Evolutionary conservation across 2,329 filamentous ascomycete genomes (phyloP).

Genomic region (Botrytis paeoniae): DNA sequence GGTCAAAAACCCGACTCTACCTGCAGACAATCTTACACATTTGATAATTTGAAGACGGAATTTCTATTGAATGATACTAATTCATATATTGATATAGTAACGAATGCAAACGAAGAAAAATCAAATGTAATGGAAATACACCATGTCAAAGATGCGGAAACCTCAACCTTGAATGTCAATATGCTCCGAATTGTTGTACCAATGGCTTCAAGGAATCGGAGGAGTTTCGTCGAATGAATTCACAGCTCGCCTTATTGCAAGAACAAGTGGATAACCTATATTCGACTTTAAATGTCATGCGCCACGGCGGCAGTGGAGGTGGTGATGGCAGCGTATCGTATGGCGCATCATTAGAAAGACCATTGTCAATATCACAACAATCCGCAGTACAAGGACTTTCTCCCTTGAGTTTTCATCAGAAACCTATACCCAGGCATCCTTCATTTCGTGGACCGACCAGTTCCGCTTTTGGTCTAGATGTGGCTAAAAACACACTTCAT

Average conservation of each 20-base stretch:
- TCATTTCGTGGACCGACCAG: conserved; percentile 84
- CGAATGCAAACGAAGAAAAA: conserved; percentile 72
- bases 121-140: conserved; percentile 70
- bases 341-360: conserved; percentile 29
- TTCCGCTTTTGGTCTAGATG: conserved; percentile 77
- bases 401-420: conserved; percentile 26
- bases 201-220: conserved; percentile 90
- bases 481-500: conserved; percentile 81
- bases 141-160: conserved; percentile 67
- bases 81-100: conserved; percentile 45
- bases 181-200: conserved; percentile 63
- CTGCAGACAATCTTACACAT: neutral
- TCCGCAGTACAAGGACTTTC: conserved; percentile 27
- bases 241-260: conserved; percentile 71
- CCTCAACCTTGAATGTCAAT: conserved; percentile 63
- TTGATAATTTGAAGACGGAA: neutral
- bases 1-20: too few species aligned
- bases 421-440: conserved; percentile 42
- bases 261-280: conserved; percentile 80
- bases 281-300: conserved; percentile 59
- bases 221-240: conserved; percentile 79
- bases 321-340: conserved; percentile 9
- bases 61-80: neutral
- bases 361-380: conserved; percentile 33
- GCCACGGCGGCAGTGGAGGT: conserved; percentile 22